A percentile compares a stretch with the other conserved stretches of the same genome.
Conservation (phyloP, 2,329 filamentous ascomycete genomes). For the Lachnellula occidentalis region DNA sequence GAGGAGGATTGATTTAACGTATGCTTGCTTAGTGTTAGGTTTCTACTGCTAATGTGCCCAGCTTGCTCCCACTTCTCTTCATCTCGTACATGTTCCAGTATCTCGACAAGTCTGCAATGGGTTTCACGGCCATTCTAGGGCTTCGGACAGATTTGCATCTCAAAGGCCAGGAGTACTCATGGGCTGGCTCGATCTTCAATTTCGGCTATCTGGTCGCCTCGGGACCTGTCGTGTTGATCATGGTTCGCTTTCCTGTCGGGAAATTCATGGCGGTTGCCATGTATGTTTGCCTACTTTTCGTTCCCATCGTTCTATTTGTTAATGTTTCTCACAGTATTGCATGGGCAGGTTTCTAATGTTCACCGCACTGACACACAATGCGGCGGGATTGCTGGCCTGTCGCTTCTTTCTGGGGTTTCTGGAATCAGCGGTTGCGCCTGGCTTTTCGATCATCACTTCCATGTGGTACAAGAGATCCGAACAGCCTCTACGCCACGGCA, state of each 20-base stretch:
- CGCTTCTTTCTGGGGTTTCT: slow-evolving; percentile 28
- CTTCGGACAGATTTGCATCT: slow-evolving; percentile 36
- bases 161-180: slow-evolving; percentile 45
- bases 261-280: slow-evolving; percentile 19
- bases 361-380: slow-evolving; percentile 14
- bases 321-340: neutral
- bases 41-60: neutral
- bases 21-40: too few relatives aligned
- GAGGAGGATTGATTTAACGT: too few relatives aligned
- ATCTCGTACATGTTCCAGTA: slow-evolving; percentile 17
- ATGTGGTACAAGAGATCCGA: slow-evolving; percentile 38
- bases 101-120: slow-evolving; percentile 39
- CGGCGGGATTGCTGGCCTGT: slow-evolving; percentile 14
- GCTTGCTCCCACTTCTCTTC: slow-evolving; percentile 13
- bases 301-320: neutral
- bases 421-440: slow-evolving; percentile 29
- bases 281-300: neutral
- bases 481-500: slow-evolving; percentile 7
- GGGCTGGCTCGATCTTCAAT: slow-evolving; percentile 26
- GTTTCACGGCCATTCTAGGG: slow-evolving; percentile 51
- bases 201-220: slow-evolving; percentile 32
- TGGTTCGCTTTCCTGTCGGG: slow-evolving; percentile 33
- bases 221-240: slow-evolving; percentile 26
- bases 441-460: slow-evolving; percentile 31
- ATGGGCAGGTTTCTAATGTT: slow-evolving; percentile 14